These are phyloP conservation scores for Ogataea trehaloabstinens DNA, from an alignment of 805 yeast genomes.

Conservation along the genomic window DNA sequence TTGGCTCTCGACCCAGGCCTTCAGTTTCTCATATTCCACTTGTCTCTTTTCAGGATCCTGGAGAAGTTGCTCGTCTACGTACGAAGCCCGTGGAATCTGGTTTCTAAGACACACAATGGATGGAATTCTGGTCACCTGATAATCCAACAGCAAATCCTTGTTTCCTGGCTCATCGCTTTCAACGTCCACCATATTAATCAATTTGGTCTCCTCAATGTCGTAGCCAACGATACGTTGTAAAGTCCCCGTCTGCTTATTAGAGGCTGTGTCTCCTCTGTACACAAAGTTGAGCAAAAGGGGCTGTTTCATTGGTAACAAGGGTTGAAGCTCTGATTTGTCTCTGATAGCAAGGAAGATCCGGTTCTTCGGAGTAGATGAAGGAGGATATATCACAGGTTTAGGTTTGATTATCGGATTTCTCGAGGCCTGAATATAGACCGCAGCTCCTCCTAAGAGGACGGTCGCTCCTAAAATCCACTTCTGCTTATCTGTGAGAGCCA, in stretches of 20 bases:
- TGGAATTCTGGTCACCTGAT: constrained; percentile 55
- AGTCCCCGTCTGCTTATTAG: constrained; percentile 61
- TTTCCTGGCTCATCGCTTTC: constrained; percentile 68
- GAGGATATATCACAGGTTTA: constrained; percentile 36
- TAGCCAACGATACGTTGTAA: constrained; percentile 50
- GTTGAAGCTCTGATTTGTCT: constrained; percentile 57
- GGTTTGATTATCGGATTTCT: constrained; percentile 30
- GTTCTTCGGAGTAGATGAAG: constrained; percentile 30
- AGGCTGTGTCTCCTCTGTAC: constrained; percentile 57
- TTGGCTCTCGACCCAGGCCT: constrained; percentile 42
- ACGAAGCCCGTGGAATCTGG: constrained; percentile 53
- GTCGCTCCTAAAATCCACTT: constrained; percentile 31
- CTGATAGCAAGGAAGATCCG: constrained; percentile 53
- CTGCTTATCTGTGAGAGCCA: constrained; percentile 27
- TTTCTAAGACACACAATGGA: constrained; percentile 64
- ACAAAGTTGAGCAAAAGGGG: constrained; percentile 76
- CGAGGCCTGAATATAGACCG: constrained; percentile 26
- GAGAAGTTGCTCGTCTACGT: constrained; percentile 30
- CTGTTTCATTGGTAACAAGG: constrained; percentile 46
- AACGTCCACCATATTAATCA: constrained; percentile 64
- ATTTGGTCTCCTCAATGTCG: constrained; percentile 39
- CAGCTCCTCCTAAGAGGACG: constrained; percentile 22
- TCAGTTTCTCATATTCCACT: constrained; percentile 43
- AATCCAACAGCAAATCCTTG: constrained; percentile 54
- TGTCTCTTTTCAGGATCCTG: constrained; percentile 27